These are phyloP conservation scores for Euryodendron excelsum DNA, from an alignment of 148 eudicot species.

Conservation along the genomic window DNA sequence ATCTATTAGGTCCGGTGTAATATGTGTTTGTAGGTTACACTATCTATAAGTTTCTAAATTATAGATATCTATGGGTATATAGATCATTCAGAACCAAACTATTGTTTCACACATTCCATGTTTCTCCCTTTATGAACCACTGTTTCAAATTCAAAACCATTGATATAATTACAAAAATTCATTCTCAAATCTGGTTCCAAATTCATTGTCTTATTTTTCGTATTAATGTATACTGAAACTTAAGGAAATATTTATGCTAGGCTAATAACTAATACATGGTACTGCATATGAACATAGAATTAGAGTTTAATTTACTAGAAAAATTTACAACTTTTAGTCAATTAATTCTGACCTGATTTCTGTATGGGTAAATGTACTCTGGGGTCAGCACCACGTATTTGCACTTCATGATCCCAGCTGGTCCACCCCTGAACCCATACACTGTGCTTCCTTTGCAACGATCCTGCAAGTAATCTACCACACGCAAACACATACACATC, in stretches of 20 bases:
- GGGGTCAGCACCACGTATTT: slow-evolving; percentile 73
- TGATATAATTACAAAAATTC: neutral
- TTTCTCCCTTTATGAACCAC: neutral
- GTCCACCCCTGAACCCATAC: slow-evolving; percentile 96
- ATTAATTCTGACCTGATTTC: slow-evolving; percentile 69
- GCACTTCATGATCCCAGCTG: slow-evolving; percentile 98
- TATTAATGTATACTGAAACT: too few relatives aligned
- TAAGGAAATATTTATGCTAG: too few relatives aligned
- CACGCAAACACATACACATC: neutral
- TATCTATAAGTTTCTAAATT: neutral
- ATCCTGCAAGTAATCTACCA: slow-evolving; percentile 83
- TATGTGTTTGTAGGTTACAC: too few relatives aligned
- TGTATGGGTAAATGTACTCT: slow-evolving; percentile 86
- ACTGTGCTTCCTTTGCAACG: slow-evolving; percentile 77
- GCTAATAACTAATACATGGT: neutral
- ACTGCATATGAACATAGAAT: neutral
- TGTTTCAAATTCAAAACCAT: neutral
- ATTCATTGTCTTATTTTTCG: neutral
- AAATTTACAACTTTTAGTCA: neutral
- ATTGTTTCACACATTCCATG: neutral
- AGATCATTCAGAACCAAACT: neutral
- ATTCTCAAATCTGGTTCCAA: neutral
- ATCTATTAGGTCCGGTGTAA: too few relatives aligned
- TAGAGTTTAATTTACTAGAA: neutral
- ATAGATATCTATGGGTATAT: too few relatives aligned